Evolutionary conservation across 805 yeast genomes (phyloP), one percentile per base, ranked within the genome.

Genomic region (Maudiozyma serrabonitensis): DNA sequence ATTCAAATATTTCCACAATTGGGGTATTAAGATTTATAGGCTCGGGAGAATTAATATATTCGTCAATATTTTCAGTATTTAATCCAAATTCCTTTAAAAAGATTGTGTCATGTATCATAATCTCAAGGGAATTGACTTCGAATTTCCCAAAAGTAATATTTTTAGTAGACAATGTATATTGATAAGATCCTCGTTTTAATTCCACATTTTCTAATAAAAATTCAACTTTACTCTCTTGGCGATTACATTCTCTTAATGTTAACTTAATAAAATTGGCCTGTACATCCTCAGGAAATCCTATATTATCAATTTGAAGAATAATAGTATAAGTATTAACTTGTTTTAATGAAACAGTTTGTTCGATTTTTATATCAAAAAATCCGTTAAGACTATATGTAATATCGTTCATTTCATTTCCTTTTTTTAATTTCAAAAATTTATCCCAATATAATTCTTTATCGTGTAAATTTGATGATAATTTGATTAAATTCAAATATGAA

Each of bases 401-500:
- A 6, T 40, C 40, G 21, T 40, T 32, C 2, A 45, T 26, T 7
- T 41, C 50, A 39, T 39, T 19, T 19, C 9, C 7, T 23, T 23
- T 23, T 45, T 56, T 58, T 0, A 57, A 34, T 3, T 54, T 46
- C 11, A 63, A 43, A 51, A 66, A 65, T 21, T 57, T 57, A 1
- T 52, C 46, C 68, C 69, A 67, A 54, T 61, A 59, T 16, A 40
- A 31, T 16, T 43, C 45, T 47, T 51, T 58, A 8, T 58, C 63
- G 6, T 45, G 44, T 2, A 46, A 31, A 25, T 50, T 52, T n/a
- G 45, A 26, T 4, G 58, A 52, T 26, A 61, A 43, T 35, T 61
- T 58, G 23, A 64, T 41, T 16, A 65, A 49, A 50, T 66, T 59
- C 38, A 67, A 51, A 47, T 59, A 60, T 31, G 68, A 62, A 35